phyloP scores from a whole-genome alignment of 2,329 filamentous ascomycete genomes.

The Aspergillus luchuensis region DNA sequence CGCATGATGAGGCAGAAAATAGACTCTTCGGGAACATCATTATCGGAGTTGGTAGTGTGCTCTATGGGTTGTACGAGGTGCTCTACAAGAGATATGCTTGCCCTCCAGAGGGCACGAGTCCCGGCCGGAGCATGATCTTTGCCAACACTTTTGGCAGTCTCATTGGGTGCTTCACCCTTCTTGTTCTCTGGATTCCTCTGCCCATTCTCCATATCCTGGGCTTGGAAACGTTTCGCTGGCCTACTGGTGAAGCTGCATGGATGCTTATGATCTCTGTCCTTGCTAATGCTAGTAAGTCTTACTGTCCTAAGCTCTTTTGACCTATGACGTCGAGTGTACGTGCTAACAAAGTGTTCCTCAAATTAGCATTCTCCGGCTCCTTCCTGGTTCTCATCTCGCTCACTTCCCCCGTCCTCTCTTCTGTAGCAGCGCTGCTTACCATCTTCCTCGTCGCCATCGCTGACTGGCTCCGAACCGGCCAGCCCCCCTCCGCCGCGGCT shows the following conservation, averaged over 20 bases:
- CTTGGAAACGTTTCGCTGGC: conserved; percentile 80
- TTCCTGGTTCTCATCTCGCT: conserved; percentile 92
- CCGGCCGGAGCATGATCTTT: conserved; percentile 91
- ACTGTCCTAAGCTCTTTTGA: not conserved
- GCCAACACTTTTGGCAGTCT: conserved; percentile 88
- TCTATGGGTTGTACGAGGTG: conserved; percentile 97
- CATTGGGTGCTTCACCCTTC: conserved; percentile 82
- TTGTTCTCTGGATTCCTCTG: conserved; percentile 88
- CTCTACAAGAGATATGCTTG: conserved; percentile 93
- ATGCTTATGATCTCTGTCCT: conserved; percentile 79
- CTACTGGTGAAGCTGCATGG: conserved; percentile 73
- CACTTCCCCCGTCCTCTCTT: conserved; percentile 88
- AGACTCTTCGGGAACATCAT: conserved; percentile 84
- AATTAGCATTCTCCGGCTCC: conserved; percentile 75
- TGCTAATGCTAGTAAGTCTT: conserved; percentile 72
- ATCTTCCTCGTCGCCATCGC: conserved; percentile 95
- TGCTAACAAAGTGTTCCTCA: conserved; percentile 2
- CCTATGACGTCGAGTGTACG: not conserved
- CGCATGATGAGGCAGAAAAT: conserved; percentile 60
- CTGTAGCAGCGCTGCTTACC: conserved; percentile 88
- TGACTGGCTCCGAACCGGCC: conserved; percentile 83
- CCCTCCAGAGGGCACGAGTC: conserved; percentile 82
- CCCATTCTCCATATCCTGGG: conserved; percentile 78
- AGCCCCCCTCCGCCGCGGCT: conserved; percentile 72
- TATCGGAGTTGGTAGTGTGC: conserved; percentile 84